Evolutionary conservation across 75 land plant species (phyloP).

Genomic region (Picea sitchensis): DNA sequence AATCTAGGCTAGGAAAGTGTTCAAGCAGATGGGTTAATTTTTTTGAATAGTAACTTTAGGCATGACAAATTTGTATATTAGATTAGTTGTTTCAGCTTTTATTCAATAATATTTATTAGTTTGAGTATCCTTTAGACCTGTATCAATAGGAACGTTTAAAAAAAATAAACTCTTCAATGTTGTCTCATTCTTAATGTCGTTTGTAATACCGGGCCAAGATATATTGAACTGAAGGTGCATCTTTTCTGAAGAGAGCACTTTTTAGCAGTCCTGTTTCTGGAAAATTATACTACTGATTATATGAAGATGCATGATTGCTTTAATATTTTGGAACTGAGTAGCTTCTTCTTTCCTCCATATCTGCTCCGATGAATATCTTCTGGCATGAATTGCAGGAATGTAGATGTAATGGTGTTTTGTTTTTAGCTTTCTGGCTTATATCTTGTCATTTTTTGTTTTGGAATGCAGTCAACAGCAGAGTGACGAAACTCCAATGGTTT

Average conservation of each 20-base stretch:
- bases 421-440: conserved; percentile 1
- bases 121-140: neutral
- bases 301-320: neutral
- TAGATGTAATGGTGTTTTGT: neutral
- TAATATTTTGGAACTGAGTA: neutral
- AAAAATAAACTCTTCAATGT: neutral
- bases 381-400: neutral
- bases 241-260: neutral
- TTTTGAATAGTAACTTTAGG: neutral
- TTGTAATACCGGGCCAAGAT: neutral
- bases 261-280: neutral
- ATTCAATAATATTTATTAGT: neutral
- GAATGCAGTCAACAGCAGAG: conserved; percentile 78
- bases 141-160: neutral
- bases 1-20: neutral
- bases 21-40: neutral
- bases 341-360: neutral
- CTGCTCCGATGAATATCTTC: neutral
- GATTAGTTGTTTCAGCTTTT: neutral
- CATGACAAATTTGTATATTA: too few relatives aligned
- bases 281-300: neutral
- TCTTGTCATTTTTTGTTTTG: neutral
- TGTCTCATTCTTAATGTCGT: neutral
- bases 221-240: neutral
- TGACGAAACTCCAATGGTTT: conserved; percentile 96